These are phyloP conservation scores for Candida orba DNA, from an alignment of 805 yeast species.

Conservation along the genomic window DNA sequence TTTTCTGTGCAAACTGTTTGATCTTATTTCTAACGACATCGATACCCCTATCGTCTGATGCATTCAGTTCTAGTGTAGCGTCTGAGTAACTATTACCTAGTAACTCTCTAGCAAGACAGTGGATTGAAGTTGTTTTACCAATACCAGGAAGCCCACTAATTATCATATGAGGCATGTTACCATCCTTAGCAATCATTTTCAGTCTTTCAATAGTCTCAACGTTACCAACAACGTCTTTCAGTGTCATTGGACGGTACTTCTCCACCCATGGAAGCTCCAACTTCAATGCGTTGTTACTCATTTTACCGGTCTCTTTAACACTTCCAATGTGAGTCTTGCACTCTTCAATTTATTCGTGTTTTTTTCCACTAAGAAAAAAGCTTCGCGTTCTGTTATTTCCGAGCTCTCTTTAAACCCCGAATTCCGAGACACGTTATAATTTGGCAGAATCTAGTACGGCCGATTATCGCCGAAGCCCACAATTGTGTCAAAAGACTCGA, in stretches of 20 bases:
- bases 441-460: too few relatives aligned
- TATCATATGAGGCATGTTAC: slow-evolving; percentile 95
- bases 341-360: background rate
- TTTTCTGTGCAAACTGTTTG: slow-evolving; percentile 93
- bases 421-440: too few relatives aligned
- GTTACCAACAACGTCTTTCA: slow-evolving; percentile 89
- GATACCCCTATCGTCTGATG: slow-evolving; percentile 95
- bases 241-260: slow-evolving; percentile 76
- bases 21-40: slow-evolving; percentile 92
- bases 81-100: slow-evolving; percentile 66
- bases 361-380: background rate
- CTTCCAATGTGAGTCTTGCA: background rate
- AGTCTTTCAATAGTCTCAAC: slow-evolving; percentile 82
- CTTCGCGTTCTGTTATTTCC: too few relatives aligned
- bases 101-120: slow-evolving; percentile 80
- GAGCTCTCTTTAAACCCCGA: too few relatives aligned
- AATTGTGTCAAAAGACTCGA: too few relatives aligned
- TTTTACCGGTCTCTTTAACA: background rate
- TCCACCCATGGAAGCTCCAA: slow-evolving; percentile 58
- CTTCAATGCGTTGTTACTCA: slow-evolving; percentile 14
- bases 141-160: slow-evolving; percentile 96
- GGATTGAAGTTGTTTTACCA: slow-evolving; percentile 92
- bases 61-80: slow-evolving; percentile 90
- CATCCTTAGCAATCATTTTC: slow-evolving; percentile 79
- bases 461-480: too few relatives aligned